phyloP scores from a whole-genome alignment of 2,329 filamentous ascomycete species.

The Graphilbum sp. region DNA sequence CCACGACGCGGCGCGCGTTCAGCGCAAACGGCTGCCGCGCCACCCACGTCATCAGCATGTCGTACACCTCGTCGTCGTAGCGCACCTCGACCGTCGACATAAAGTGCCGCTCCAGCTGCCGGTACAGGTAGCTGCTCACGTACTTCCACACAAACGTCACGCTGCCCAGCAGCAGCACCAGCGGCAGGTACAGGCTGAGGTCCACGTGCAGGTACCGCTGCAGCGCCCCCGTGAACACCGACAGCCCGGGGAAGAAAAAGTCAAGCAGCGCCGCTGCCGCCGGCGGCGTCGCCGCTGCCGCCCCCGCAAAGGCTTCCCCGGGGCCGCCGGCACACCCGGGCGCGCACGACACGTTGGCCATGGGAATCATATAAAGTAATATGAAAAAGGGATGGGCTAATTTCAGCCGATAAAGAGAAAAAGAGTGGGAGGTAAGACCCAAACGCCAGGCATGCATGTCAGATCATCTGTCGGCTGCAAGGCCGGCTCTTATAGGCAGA shows the following conservation, averaged over 20 bases:
- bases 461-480: too few species aligned
- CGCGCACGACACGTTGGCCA: too few species aligned
- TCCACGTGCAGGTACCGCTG: slow-evolving; percentile 44
- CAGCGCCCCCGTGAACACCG: slow-evolving; percentile 34
- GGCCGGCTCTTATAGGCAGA: too few species aligned
- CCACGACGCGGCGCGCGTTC: slow-evolving; percentile 44
- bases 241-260: slow-evolving; percentile 49
- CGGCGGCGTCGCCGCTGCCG: not conserved
- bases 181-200: slow-evolving; percentile 43
- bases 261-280: slow-evolving; percentile 28
- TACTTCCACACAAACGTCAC: slow-evolving; percentile 37
- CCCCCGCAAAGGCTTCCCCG: too few species aligned
- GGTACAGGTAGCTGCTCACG: slow-evolving; percentile 28
- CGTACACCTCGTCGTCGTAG: slow-evolving; percentile 56
- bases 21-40: slow-evolving; percentile 44
- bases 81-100: slow-evolving; percentile 52
- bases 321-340: too few species aligned
- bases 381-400: too few species aligned
- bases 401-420: too few species aligned
- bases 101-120: slow-evolving; percentile 33
- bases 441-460: too few species aligned
- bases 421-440: too few species aligned
- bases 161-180: slow-evolving; percentile 32
- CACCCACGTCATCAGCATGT: slow-evolving; percentile 56
- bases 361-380: too few species aligned